Evolutionary conservation across 1,139 yeast species (phyloP), one percentile per base, ranked within the genome.

Genomic region (Saccharomycopsis hybrid): DNA sequence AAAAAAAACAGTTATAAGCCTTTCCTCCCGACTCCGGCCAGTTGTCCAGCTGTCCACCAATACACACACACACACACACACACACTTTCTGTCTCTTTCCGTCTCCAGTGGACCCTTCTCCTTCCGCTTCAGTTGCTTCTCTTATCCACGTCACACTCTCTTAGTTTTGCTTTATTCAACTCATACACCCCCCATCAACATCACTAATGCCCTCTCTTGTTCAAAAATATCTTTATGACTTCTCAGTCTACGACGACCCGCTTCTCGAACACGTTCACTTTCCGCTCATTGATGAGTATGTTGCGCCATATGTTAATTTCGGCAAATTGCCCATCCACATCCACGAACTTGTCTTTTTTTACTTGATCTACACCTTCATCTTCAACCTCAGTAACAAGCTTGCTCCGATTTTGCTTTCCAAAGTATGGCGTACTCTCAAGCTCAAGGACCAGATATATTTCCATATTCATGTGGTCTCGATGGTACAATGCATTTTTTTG

Each of bases 391-490:
- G 78, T 1, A 59, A 67, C n/a, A 8, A 66, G 11, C 8, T 77
- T n/a, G 65, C 81, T 11, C 78, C 82, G 1, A 51, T 52, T 27
- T 47, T 70, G 30, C 60, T 74, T 50, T 59, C 64, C 27, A 54
- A 70, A 37, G 80, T 81, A 65, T 52, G 53, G 53, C 69, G 69
- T 24, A 57, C 65, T 4, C 66, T 84, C 55, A 60, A 69, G 30
- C 58, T 58, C 28, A 76, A 78, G 55, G 76, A 78, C 27, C 68
- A 70, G 57, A 64, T 83, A 59, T 87, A 87, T 63, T 83, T 85
- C 62, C 88, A 85, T 62, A 79, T 86, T 59, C 94, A 87, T 62
- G 76, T 83, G 33, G 95, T 85, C 3, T 85, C 95, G 2, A 80
- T 83, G 75, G 71, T 86, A 44, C 95, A 88, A 64, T 77, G 90